Evolutionary conservation across 306 rosid species (phyloP).

Genomic region (Prunus padus): DNA sequence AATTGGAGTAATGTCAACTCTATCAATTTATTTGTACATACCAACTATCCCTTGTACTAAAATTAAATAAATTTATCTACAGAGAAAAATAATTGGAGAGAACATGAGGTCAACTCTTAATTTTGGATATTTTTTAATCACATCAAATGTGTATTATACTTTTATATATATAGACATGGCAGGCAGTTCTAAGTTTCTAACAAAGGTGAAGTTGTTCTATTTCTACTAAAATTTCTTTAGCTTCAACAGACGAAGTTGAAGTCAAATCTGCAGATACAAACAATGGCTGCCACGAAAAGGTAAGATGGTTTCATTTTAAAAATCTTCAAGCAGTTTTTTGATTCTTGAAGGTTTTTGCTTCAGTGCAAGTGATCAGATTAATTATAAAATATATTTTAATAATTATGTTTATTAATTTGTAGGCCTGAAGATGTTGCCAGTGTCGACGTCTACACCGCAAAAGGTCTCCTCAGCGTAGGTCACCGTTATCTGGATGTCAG

Average conservation of each 20-base stretch:
- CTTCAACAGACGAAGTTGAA: background rate
- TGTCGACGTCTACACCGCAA: slow-evolving; percentile 40
- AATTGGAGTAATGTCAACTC: background rate
- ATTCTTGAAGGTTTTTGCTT: background rate
- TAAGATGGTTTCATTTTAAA: background rate
- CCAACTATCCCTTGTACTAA: background rate
- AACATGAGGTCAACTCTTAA: background rate
- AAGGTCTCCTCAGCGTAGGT: slow-evolving; percentile 34
- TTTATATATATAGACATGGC: background rate
- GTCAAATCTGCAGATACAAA: background rate
- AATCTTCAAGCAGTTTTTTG: background rate
- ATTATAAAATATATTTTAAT: too few relatives aligned
- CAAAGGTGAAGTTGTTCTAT: background rate
- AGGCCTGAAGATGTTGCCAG: slow-evolving; percentile 41
- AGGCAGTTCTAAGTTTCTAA: background rate
- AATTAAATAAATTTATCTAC: background rate
- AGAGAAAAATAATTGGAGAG: background rate
- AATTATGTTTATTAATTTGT: background rate
- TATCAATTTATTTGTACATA: background rate
- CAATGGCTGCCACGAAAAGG: slow-evolving; percentile 29
- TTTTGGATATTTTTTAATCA: background rate
- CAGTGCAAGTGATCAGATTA: background rate
- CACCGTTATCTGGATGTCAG: slow-evolving; percentile 46
- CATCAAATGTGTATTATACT: too few relatives aligned
- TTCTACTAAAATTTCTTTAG: background rate